Percentiles rank a stretch among this genome's conserved stretches.
Evolutionary conservation across 2,329 filamentous ascomycete genomes (phyloP).

Genomic region (Didymella keratinophila): DNA sequence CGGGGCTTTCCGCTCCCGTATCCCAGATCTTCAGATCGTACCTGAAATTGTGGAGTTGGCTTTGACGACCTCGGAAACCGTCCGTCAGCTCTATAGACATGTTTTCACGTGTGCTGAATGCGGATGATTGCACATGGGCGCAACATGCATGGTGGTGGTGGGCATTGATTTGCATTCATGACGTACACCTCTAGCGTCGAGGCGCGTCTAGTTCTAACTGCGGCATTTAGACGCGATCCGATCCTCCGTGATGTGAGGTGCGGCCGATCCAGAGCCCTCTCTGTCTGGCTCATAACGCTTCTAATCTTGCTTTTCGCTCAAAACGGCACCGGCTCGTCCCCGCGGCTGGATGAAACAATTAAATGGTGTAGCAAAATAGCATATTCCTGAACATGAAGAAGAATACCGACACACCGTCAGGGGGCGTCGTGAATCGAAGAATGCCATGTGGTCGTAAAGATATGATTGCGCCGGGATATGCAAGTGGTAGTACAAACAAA

Average conservation of each 20-base stretch:
- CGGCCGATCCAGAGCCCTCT: not conserved
- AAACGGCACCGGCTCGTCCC: conserved; percentile 2
- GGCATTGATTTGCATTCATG: not conserved
- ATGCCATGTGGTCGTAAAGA: conserved; percentile 12
- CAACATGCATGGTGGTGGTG: not conserved
- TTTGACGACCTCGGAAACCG: too few relatives aligned
- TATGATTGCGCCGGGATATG: conserved; percentile 20
- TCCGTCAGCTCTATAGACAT: too few relatives aligned
- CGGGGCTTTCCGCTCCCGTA: not conserved
- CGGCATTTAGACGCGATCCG: not conserved
- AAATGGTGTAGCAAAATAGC: conserved; percentile 21
- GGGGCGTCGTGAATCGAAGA: conserved; percentile 3
- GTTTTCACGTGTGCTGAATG: too few relatives aligned
- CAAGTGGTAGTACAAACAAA: conserved; percentile 12
- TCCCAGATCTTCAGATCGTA: not conserved
- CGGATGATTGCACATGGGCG: too few relatives aligned
- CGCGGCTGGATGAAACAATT: conserved; percentile 3
- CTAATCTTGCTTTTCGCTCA: conserved; percentile 4
- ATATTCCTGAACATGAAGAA: conserved; percentile 4
- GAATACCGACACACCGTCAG: not conserved
- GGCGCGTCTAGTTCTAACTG: conserved; percentile 5
- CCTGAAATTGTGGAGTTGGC: not conserved
- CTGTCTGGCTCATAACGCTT: not conserved
- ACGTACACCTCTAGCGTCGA: not conserved
- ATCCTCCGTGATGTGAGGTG: not conserved